Conservation (phyloP, 129 eudicot species). For the Flaveria sonorensis region DNA sequence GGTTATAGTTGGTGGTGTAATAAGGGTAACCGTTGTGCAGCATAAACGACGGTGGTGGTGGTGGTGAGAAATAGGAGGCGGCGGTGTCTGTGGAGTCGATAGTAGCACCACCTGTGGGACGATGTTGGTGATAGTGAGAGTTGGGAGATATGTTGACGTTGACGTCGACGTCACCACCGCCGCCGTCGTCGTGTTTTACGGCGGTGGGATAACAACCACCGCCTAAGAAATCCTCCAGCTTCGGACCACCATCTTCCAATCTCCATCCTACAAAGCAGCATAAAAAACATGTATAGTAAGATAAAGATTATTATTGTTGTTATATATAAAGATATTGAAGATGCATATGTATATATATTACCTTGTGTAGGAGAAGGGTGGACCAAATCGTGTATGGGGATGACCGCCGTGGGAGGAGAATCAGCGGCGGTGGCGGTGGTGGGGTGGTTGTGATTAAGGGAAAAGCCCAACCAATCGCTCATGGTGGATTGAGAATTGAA, state of each 20-base stretch:
- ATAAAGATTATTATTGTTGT: no score
- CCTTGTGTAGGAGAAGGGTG: constrained; percentile 43
- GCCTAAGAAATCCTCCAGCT: constrained; percentile 84
- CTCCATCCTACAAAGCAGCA: constrained; percentile 43
- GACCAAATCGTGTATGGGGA: constrained; percentile 39
- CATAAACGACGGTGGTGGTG: constrained; percentile 11
- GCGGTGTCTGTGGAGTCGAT: background rate
- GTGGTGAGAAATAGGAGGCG: constrained; percentile 6
- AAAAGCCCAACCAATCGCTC: constrained; percentile 75
- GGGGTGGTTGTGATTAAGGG: constrained; percentile 48
- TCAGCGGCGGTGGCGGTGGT: background rate
- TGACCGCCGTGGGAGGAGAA: constrained; percentile 15
- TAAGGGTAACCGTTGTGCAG: constrained; percentile 21
- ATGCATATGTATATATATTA: background rate
- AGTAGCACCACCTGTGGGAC: background rate
- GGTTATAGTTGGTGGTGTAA: background rate
- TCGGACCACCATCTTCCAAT: constrained; percentile 53
- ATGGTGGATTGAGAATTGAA: constrained; percentile 20
- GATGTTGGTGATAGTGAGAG: constrained; percentile 4
- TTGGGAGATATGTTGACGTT: constrained; percentile 47
- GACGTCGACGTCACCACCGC: constrained; percentile 15
- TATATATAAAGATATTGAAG: no score
- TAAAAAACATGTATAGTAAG: background rate
- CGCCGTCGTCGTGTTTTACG: constrained; percentile 18
- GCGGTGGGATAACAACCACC: constrained; percentile 46